Conservation (phyloP, 2,329 filamentous ascomycete genomes). For the Triangularia setosa region DNA sequence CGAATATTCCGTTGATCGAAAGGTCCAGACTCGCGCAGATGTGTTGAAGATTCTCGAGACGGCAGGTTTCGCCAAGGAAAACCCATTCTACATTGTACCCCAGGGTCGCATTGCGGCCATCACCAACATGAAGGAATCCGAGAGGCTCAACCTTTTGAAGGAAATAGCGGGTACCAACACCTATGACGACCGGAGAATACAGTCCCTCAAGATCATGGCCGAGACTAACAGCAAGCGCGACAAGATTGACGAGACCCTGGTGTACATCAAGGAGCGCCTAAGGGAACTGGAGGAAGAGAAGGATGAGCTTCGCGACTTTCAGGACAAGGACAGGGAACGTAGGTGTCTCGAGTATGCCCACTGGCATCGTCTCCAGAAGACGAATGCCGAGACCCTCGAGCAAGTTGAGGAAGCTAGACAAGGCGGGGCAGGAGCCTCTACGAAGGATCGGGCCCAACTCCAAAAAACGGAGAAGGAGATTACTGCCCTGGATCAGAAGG, state of each 20-base stretch:
- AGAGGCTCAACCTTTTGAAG: constrained; percentile 84
- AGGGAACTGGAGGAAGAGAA: constrained; percentile 94
- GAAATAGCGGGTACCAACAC: constrained; percentile 98
- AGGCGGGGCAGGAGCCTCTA: constrained; percentile 78
- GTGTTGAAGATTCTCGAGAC: constrained; percentile 95
- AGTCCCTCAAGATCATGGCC: constrained; percentile 94
- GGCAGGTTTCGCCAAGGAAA: constrained; percentile 92
- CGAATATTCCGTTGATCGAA: constrained; percentile 95
- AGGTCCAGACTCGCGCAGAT: constrained; percentile 90
- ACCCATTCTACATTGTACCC: constrained; percentile 98
- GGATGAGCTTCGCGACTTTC: constrained; percentile 87
- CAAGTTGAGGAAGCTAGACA: constrained; percentile 78
- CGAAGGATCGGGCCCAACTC: constrained; percentile 74
- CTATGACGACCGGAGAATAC: constrained; percentile 85
- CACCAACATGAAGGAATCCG: constrained; percentile 97
- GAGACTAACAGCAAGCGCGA: constrained; percentile 92
- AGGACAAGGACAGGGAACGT: constrained; percentile 90
- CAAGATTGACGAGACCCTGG: constrained; percentile 89
- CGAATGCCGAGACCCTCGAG: constrained; percentile 72
- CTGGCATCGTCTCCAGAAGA: constrained; percentile 82
- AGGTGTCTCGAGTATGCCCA: constrained; percentile 93
- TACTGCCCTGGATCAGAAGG: constrained; percentile 70
- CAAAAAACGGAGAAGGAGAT: constrained; percentile 76
- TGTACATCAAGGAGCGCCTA: constrained; percentile 87
- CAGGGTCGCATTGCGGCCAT: constrained; percentile 93